phyloP scores from a whole-genome alignment of 2,329 filamentous ascomycete species.

The Phialemonium atrogriseum region DNA sequence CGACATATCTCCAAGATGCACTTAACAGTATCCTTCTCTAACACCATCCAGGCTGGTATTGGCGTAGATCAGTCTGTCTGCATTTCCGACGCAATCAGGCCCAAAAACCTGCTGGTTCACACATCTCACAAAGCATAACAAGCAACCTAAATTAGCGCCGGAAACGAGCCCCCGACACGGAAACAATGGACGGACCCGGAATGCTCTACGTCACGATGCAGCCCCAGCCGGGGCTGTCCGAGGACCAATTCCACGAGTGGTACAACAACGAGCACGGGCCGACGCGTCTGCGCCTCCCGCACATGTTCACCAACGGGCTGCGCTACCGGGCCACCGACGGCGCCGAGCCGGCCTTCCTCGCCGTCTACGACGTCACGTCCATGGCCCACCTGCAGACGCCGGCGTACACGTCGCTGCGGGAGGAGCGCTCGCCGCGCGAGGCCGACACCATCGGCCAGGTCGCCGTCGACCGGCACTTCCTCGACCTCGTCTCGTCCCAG shows the following conservation, averaged over 20 bases:
- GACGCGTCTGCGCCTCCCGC: slow-evolving; percentile 65
- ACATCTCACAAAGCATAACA: no score
- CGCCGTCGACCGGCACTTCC: slow-evolving; percentile 62
- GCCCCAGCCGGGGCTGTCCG: slow-evolving; percentile 56
- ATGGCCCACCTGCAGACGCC: slow-evolving; percentile 63
- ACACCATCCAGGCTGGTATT: no score
- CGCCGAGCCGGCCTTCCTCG: slow-evolving; percentile 60
- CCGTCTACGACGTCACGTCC: slow-evolving; percentile 72
- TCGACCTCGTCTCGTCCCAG: slow-evolving; percentile 53
- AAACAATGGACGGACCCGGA: slow-evolving; percentile 35
- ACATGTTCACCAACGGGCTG: slow-evolving; percentile 68
- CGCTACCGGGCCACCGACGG: slow-evolving; percentile 65
- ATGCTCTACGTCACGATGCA: slow-evolving; percentile 85
- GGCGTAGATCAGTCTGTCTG: not conserved
- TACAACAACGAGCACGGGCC: slow-evolving; percentile 93
- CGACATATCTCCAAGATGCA: not conserved
- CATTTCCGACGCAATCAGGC: not conserved
- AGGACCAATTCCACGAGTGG: slow-evolving; percentile 77
- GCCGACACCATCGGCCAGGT: slow-evolving; percentile 46
- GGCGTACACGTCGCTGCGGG: slow-evolving; percentile 59
- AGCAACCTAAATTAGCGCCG: no score
- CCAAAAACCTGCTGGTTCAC: not conserved
- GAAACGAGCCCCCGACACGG: no score
- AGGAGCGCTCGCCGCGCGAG: slow-evolving; percentile 45
- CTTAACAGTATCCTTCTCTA: not conserved